These are phyloP conservation scores for Coemansia sp. DNA, from an alignment of 192 early-diverging fungal genomes.

Conservation along the genomic window DNA sequence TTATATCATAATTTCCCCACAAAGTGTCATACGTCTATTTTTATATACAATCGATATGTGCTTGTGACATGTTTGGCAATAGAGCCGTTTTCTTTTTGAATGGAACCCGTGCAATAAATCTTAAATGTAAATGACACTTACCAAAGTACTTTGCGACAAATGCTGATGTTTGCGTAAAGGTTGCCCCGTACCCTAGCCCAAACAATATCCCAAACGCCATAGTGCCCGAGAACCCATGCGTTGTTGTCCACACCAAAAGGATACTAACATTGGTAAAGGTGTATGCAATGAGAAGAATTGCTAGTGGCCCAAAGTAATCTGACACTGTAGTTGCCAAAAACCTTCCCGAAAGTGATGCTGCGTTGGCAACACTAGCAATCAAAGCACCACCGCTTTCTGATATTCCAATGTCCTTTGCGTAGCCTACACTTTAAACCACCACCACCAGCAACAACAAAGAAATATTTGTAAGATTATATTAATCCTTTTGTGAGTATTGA, in stretches of 20 bases:
- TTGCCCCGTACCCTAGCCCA: conserved; percentile 50
- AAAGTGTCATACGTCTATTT: no score
- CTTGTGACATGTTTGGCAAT: no score
- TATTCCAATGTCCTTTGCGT: conserved; percentile 37
- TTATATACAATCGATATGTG: no score
- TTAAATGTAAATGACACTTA: conserved; percentile 13
- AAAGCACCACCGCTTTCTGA: conserved; percentile 26
- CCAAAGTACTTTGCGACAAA: conserved; percentile 48
- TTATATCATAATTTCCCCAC: no score
- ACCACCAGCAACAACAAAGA: neutral
- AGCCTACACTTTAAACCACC: conserved; percentile 10
- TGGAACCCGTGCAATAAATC: neutral
- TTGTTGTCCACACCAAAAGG: conserved; percentile 36
- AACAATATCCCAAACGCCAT: conserved; percentile 52
- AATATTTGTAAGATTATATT: no score
- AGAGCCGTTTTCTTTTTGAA: neutral
- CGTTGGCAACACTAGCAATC: conserved; percentile 45
- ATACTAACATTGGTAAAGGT: conserved; percentile 28
- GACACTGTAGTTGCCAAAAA: conserved; percentile 22
- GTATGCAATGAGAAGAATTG: conserved; percentile 27
- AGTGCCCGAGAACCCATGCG: conserved; percentile 33
- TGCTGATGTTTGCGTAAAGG: conserved; percentile 46
- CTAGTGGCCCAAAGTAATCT: conserved; percentile 34
- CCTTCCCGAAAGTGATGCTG: conserved; percentile 33
- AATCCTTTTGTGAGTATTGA: no score